phyloP scores from a whole-genome alignment of 2,329 filamentous ascomycete genomes.

The Dactylonectria macrodidyma region DNA sequence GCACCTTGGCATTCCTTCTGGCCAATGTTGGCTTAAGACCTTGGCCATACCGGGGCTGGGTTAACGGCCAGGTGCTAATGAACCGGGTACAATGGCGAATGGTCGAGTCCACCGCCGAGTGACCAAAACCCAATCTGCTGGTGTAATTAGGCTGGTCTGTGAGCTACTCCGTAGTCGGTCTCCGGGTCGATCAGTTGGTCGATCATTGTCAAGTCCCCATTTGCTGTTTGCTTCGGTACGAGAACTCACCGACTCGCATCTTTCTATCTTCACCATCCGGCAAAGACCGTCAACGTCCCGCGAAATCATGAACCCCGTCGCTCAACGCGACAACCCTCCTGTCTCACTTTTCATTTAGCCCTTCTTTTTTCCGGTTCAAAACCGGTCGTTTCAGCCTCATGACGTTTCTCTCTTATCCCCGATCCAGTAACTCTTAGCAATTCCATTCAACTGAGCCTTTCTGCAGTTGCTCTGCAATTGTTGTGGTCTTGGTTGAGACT shows the following conservation, averaged over 20 bases:
- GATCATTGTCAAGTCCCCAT: background rate
- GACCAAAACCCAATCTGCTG: conserved; percentile 16
- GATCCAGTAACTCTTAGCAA: too few species aligned
- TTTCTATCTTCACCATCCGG: background rate
- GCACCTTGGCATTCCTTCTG: background rate
- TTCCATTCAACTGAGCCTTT: too few species aligned
- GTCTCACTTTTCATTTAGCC: too few species aligned
- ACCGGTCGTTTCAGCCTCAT: too few species aligned
- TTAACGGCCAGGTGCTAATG: background rate
- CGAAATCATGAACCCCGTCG: too few species aligned
- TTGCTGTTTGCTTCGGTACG: background rate
- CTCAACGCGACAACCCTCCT: too few species aligned
- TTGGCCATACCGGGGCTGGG: background rate
- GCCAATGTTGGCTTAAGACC: background rate
- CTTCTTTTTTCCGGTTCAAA: too few species aligned
- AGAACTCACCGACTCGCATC: background rate
- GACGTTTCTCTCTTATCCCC: too few species aligned
- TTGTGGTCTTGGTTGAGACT: too few species aligned
- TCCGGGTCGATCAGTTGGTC: conserved; percentile 11
- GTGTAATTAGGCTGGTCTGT: conserved; percentile 8
- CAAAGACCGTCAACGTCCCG: too few species aligned
- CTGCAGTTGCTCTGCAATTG: too few species aligned
- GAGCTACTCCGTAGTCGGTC: conserved; percentile 8
- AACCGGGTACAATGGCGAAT: background rate
- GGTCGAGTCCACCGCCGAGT: background rate